Percentiles rank a stretch among this genome's conserved stretches.
Evolutionary conservation across 192 early-diverging fungal species (phyloP).

Genomic region (Coemansia sp.): DNA sequence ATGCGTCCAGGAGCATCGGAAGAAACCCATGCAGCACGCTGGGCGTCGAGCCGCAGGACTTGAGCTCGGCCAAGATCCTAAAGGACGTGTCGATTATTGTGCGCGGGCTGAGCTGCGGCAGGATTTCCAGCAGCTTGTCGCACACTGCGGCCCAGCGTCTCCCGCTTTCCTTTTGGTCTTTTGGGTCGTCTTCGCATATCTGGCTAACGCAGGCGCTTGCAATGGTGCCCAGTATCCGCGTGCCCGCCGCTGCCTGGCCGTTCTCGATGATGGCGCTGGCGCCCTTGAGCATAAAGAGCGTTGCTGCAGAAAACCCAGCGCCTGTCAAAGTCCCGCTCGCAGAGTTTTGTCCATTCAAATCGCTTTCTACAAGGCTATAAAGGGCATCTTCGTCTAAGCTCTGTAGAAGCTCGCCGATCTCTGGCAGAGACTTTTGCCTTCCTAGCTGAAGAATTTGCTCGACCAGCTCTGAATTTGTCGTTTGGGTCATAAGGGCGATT

Average conservation of each 20-base stretch:
- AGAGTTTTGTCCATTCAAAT: conserved; percentile 4
- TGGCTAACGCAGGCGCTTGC: conserved; percentile 33
- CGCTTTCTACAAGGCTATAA: conserved; percentile 29
- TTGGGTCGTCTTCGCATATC: conserved; percentile 37
- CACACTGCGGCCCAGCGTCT: conserved; percentile 21
- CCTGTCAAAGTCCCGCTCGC: neutral
- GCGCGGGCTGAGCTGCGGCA: conserved; percentile 31
- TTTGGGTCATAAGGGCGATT: neutral
- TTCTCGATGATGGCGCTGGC: conserved; percentile 27
- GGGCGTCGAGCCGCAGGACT: conserved; percentile 29
- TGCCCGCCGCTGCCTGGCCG: conserved; percentile 7
- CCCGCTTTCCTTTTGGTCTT: conserved; percentile 4
- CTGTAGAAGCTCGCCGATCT: conserved; percentile 22
- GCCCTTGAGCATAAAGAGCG: conserved; percentile 19
- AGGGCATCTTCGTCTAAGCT: conserved; percentile 13
- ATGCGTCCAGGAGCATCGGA: conserved; percentile 43
- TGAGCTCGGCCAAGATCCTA: conserved; percentile 42
- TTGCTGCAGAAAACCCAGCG: conserved; percentile 6
- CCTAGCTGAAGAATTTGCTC: conserved; percentile 5
- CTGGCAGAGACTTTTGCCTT: conserved; percentile 13
- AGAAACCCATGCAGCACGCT: conserved; percentile 13
- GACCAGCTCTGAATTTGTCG: conserved; percentile 9
- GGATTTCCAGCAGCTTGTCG: conserved; percentile 27
- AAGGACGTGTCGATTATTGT: conserved; percentile 37
- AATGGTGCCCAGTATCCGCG: conserved; percentile 11